Evolutionary conservation across 441 rosid genomes (phyloP).

Genomic region (Pelargonium australe): DNA sequence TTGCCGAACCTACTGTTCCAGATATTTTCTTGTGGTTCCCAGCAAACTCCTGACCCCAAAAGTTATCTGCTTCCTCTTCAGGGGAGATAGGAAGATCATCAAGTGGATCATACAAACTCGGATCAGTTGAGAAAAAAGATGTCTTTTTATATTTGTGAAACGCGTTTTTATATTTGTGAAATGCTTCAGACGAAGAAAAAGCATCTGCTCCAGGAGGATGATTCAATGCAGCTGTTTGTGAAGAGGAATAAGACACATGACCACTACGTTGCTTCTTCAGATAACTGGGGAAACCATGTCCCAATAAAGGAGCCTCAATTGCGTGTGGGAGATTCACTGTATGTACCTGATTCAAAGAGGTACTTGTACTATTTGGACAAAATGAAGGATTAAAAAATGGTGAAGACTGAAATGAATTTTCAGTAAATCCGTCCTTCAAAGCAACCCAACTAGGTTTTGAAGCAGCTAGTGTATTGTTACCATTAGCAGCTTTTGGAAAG

Average conservation of each 20-base stretch:
- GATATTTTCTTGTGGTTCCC: not conserved
- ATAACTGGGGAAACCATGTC: slow-evolving; percentile 8
- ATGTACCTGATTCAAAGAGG: slow-evolving; percentile 16
- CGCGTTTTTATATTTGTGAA: not conserved
- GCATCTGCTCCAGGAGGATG: not conserved
- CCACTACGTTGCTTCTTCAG: slow-evolving; percentile 19
- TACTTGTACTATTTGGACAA: slow-evolving; percentile 29
- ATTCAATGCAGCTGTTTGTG: slow-evolving; percentile 8
- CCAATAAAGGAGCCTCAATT: slow-evolving; percentile 18
- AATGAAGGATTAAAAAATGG: slow-evolving; percentile 17
- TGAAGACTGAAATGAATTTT: slow-evolving; percentile 14
- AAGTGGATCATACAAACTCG: slow-evolving; percentile 19
- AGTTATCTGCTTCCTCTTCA: not conserved
- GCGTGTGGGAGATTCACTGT: slow-evolving; percentile 16
- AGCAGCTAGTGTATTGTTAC: slow-evolving; percentile 24
- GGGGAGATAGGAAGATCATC: slow-evolving; percentile 15
- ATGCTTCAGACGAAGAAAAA: not conserved
- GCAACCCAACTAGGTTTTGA: slow-evolving; percentile 22
- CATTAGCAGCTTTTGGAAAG: slow-evolving; percentile 16
- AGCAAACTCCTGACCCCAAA: slow-evolving; percentile 14
- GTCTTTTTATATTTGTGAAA: not conserved
- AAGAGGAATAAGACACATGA: slow-evolving; percentile 11
- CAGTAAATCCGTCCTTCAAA: slow-evolving; percentile 21
- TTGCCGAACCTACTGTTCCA: not conserved
- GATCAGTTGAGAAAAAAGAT: slow-evolving; percentile 2